Conservation (phyloP, 371 early-diverging fungal species). For the Mucor sp. region DNA sequence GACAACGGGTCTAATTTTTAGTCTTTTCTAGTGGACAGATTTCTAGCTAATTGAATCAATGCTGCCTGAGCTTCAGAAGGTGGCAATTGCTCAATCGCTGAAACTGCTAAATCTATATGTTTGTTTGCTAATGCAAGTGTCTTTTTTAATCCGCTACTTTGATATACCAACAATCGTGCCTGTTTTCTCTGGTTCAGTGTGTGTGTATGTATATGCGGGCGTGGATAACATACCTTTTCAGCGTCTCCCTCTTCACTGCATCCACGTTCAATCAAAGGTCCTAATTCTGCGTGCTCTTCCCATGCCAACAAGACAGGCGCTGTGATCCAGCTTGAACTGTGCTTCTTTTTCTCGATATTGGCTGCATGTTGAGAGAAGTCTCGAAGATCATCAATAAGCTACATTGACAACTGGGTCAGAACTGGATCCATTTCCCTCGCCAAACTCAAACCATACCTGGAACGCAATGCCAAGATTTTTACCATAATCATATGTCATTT, state of each 20-base stretch:
- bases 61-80: constrained; percentile 71
- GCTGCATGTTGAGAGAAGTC: constrained; percentile 83
- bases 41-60: constrained; percentile 60
- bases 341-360: constrained; percentile 75
- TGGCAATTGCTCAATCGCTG: constrained; percentile 62
- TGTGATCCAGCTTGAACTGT: constrained; percentile 40
- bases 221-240: background rate
- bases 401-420: background rate
- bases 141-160: constrained; percentile 68
- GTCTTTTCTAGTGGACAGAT: constrained; percentile 43
- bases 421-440: background rate
- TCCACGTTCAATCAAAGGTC: constrained; percentile 83
- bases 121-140: constrained; percentile 59
- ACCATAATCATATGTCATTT: constrained; percentile 84
- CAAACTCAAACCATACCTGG: constrained; percentile 59
- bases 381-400: constrained; percentile 91
- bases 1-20: constrained; percentile 1
- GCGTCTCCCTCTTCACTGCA: constrained; percentile 56
- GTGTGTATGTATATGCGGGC: background rate
- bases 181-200: constrained; percentile 14
- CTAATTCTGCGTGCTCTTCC: constrained; percentile 86
- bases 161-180: constrained; percentile 72
- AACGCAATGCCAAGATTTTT: constrained; percentile 91
- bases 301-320: constrained; percentile 95
- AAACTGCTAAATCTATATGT: constrained; percentile 62